Conservation (phyloP, 2,329 filamentous ascomycete species). For the Neurospora sp. region DNA sequence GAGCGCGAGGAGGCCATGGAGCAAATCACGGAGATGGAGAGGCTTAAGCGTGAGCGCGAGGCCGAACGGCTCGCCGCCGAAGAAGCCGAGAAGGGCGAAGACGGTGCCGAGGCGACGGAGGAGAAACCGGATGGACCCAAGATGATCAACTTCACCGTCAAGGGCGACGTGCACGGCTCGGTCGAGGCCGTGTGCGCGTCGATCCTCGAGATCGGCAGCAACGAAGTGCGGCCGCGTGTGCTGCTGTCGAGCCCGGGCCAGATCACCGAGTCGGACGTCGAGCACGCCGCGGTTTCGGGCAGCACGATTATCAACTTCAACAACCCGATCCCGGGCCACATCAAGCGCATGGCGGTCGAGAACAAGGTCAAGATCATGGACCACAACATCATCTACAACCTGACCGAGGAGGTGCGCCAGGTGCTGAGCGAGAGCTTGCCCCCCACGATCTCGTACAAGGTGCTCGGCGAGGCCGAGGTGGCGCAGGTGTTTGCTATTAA, state of each 20-base stretch:
- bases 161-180: constrained; percentile 87
- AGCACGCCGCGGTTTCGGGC: constrained; percentile 69
- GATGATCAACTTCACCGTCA: constrained; percentile 73
- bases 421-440: constrained; percentile 61
- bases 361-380: constrained; percentile 70
- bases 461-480: constrained; percentile 82
- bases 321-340: constrained; percentile 53
- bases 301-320: constrained; percentile 85
- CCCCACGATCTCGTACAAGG: constrained; percentile 54
- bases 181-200: constrained; percentile 80
- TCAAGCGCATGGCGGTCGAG: constrained; percentile 58
- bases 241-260: constrained; percentile 69
- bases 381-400: constrained; percentile 76
- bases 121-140: constrained; percentile 30
- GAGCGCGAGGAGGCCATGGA: constrained; percentile 70
- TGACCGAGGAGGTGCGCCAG: constrained; percentile 61
- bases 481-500: constrained; percentile 77
- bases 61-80: constrained; percentile 29
- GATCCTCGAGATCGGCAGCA: constrained; percentile 68
- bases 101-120: constrained; percentile 24
- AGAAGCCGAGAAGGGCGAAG: constrained; percentile 22
- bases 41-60: constrained; percentile 40
- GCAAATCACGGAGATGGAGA: constrained; percentile 64
- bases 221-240: constrained; percentile 69
- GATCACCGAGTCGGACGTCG: constrained; percentile 77